phyloP scores from a whole-genome alignment of 805 yeast genomes.

The Starmerella scarabaei region DNA sequence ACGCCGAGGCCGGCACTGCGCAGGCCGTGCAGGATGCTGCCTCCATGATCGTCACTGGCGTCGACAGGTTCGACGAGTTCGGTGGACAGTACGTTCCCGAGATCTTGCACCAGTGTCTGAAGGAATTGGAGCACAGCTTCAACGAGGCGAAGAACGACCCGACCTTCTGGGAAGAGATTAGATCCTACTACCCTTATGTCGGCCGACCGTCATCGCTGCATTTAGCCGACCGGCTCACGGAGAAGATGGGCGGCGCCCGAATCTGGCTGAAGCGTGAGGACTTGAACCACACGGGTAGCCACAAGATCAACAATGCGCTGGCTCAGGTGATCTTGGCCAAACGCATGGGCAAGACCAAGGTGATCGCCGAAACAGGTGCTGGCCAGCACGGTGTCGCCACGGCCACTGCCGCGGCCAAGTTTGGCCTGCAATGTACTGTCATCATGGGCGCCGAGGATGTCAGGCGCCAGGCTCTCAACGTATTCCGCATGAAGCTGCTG shows the following conservation, averaged over 20 bases:
- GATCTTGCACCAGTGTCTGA: constrained; percentile 78
- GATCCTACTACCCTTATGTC: constrained; percentile 72
- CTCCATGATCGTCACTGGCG: constrained; percentile 32
- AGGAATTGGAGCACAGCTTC: constrained; percentile 79
- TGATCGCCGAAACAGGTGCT: constrained; percentile 40
- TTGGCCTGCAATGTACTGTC: constrained; percentile 86
- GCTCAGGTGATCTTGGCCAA: constrained; percentile 35
- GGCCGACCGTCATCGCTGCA: constrained; percentile 95
- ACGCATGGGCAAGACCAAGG: constrained; percentile 34
- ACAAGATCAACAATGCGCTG: constrained; percentile 37
- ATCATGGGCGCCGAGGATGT: constrained; percentile 99
- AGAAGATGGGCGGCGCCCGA: constrained; percentile 85
- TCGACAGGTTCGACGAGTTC: constrained; percentile 79
- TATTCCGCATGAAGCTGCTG: constrained; percentile 88
- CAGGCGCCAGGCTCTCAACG: constrained; percentile 95
- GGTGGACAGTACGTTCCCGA: constrained; percentile 99
- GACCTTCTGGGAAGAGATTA: constrained; percentile 84
- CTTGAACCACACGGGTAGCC: constrained; percentile 37
- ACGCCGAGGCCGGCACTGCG: constrained; percentile 7
- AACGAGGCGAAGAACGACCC: constrained; percentile 83
- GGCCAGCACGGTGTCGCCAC: constrained; percentile 43
- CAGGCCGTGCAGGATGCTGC: constrained; percentile 11
- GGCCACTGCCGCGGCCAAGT: constrained; percentile 39
- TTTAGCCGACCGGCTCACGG: constrained; percentile 77
- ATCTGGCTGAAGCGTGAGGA: constrained; percentile 99